phyloP scores from a whole-genome alignment of 345 rosid genomes.

The Lepidium aucheri region DNA sequence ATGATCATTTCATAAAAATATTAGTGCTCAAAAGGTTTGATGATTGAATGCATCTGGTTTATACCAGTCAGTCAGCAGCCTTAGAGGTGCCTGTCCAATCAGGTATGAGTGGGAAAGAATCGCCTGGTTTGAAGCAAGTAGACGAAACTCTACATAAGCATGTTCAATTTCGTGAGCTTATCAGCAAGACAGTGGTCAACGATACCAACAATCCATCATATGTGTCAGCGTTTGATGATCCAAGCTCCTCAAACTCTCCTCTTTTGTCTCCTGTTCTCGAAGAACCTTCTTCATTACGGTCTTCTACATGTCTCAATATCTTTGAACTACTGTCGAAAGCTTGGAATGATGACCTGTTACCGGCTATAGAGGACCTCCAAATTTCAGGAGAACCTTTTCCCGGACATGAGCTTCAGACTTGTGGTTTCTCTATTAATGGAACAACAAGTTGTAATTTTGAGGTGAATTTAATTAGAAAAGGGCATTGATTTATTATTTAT shows the following conservation, averaged over 20 bases:
- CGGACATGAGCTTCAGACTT: constrained; percentile 90
- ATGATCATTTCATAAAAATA: constrained; percentile 4
- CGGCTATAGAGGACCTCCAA: constrained; percentile 82
- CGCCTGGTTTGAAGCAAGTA: constrained; percentile 8
- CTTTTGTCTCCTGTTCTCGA: constrained; percentile 71
- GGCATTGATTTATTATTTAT: not conserved
- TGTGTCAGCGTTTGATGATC: constrained; percentile 44
- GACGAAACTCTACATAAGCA: constrained; percentile 34
- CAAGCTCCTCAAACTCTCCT: constrained; percentile 57
- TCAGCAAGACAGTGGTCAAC: constrained; percentile 52
- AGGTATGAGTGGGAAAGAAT: not conserved
- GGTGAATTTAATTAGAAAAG: constrained; percentile 41
- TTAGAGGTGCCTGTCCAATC: constrained; percentile 10
- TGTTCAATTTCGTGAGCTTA: constrained; percentile 67
- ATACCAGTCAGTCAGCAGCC: constrained; percentile 8
- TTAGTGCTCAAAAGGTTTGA: not conserved
- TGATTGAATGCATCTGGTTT: not conserved
- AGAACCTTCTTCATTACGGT: constrained; percentile 56
- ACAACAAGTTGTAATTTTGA: constrained; percentile 99
- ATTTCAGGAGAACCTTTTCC: constrained; percentile 96
- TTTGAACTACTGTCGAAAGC: constrained; percentile 35
- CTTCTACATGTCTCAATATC: constrained; percentile 10
- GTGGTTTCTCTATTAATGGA: constrained; percentile 92
- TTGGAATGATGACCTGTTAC: constrained; percentile 81
- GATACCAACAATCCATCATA: constrained; percentile 53